Evolutionary conservation across 2,329 filamentous ascomycete species (phyloP).

Genomic region (Trematosphaeria pertusa): DNA sequence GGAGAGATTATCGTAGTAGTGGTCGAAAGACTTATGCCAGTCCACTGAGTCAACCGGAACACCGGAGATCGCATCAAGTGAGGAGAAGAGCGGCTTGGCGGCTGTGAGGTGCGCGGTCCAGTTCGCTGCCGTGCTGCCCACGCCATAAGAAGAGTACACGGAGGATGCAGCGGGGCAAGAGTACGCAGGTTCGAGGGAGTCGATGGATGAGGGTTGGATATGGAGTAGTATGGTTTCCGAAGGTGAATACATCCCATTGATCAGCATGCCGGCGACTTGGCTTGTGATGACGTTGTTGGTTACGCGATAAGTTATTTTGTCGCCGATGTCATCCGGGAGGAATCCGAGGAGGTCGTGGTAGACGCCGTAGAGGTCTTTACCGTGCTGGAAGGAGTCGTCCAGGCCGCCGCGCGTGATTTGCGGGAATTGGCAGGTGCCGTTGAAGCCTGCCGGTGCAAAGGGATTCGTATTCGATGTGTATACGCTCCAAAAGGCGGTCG

Average conservation of each 20-base stretch:
- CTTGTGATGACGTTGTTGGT: slow-evolving; percentile 85
- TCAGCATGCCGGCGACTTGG: slow-evolving; percentile 78
- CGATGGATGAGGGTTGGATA: slow-evolving; percentile 64
- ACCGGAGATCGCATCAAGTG: slow-evolving; percentile 73
- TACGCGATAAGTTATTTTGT: slow-evolving; percentile 69
- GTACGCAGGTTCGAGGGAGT: slow-evolving; percentile 79
- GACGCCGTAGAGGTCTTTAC: slow-evolving; percentile 76
- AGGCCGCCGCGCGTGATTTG: slow-evolving; percentile 77
- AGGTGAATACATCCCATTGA: slow-evolving; percentile 66
- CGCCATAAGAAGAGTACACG: slow-evolving; percentile 55
- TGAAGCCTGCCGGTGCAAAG: slow-evolving; percentile 70
- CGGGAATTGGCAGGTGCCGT: slow-evolving; percentile 79
- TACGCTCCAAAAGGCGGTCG: slow-evolving; percentile 70
- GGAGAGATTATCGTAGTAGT: slow-evolving; percentile 86
- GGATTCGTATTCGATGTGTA: slow-evolving; percentile 70
- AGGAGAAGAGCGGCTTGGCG: slow-evolving; percentile 61
- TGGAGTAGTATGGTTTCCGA: slow-evolving; percentile 43
- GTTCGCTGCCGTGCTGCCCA: slow-evolving; percentile 49
- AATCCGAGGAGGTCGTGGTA: slow-evolving; percentile 75
- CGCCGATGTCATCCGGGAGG: slow-evolving; percentile 60
- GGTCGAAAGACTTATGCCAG: slow-evolving; percentile 77
- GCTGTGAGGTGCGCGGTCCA: slow-evolving; percentile 72
- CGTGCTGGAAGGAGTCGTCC: slow-evolving; percentile 77
- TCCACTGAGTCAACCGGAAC: slow-evolving; percentile 62
- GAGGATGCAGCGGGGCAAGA: slow-evolving; percentile 62